A percentile compares a stretch with the other conserved stretches of the same genome.
Evolutionary conservation across 2,329 filamentous ascomycete species (phyloP).

Genomic region (Myriosclerotinia scirpicola): DNA sequence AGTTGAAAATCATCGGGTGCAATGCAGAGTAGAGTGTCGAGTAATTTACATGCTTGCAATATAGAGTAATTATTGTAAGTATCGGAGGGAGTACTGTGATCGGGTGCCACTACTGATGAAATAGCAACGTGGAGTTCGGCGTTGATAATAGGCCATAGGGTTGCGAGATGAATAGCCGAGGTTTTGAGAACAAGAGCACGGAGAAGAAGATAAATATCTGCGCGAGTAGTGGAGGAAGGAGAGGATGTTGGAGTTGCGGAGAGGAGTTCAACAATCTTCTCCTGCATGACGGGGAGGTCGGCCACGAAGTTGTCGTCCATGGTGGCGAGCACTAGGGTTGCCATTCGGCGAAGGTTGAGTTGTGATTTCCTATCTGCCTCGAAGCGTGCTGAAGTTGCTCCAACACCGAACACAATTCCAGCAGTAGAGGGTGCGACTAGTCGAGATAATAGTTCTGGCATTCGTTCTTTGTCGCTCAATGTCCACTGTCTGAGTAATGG

Average conservation of each 20-base stretch:
- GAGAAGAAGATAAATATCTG: slow-evolving; percentile 86
- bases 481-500: slow-evolving; percentile 82
- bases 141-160: slow-evolving; percentile 88
- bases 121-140: slow-evolving; percentile 80
- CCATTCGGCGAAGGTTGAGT: slow-evolving; percentile 79
- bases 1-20: slow-evolving; percentile 96
- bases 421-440: slow-evolving; percentile 85
- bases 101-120: slow-evolving; percentile 68
- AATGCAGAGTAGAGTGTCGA: slow-evolving; percentile 83
- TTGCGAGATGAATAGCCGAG: slow-evolving; percentile 74
- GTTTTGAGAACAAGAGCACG: slow-evolving; percentile 79
- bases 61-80: slow-evolving; percentile 75
- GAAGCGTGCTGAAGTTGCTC: slow-evolving; percentile 87
- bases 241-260: slow-evolving; percentile 83
- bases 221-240: slow-evolving; percentile 83
- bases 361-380: slow-evolving; percentile 94
- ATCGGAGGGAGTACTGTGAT: slow-evolving; percentile 62
- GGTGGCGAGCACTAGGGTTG: slow-evolving; percentile 75
- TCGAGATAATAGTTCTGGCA: slow-evolving; percentile 76
- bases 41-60: slow-evolving; percentile 88
- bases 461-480: slow-evolving; percentile 80
- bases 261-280: slow-evolving; percentile 84
- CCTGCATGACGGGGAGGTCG: slow-evolving; percentile 71
- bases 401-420: slow-evolving; percentile 97
- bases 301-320: slow-evolving; percentile 76